A percentile compares a stretch with the other conserved stretches of the same genome.
Conservation (phyloP, 2,329 filamentous ascomycete genomes). For the Colletotrichum liaoningense region DNA sequence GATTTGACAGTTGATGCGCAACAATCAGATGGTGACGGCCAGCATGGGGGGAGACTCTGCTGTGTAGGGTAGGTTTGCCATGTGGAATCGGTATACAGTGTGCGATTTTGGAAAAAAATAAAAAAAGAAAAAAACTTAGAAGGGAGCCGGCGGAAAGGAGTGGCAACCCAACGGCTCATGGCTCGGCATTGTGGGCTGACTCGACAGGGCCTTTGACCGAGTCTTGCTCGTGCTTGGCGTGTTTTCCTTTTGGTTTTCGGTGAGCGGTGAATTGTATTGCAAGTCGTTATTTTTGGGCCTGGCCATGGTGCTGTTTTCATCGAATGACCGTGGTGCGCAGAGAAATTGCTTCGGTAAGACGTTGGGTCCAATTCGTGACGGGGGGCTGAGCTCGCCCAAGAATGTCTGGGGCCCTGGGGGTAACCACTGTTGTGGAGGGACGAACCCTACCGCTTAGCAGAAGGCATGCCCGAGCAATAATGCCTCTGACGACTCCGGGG, state of each 20-base stretch:
- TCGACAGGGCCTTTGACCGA: not conserved
- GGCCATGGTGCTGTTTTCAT: not conserved
- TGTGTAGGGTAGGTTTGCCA: not conserved
- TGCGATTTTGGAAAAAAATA: not conserved
- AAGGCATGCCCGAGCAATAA: not conserved
- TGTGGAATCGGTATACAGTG: conserved; percentile 19
- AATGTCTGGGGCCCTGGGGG: not conserved
- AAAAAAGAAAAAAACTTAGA: not conserved
- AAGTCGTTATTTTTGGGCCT: not conserved
- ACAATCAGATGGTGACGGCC: conserved; percentile 14
- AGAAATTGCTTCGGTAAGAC: conserved; percentile 19
- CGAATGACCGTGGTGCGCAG: conserved; percentile 20
- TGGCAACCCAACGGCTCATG: conserved; percentile 19
- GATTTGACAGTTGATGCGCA: conserved; percentile 12
- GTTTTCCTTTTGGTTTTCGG: not conserved
- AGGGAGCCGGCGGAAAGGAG: conserved; percentile 5
- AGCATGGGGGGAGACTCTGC: not conserved
- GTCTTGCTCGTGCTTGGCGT: not conserved
- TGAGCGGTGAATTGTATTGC: conserved; percentile 7
- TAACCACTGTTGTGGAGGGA: not conserved
- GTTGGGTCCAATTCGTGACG: not conserved
- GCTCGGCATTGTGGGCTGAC: conserved; percentile 13
- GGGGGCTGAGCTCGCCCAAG: not conserved
- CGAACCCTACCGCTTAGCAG: not conserved
- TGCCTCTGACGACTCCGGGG: not conserved